Evolutionary conservation across 306 rosid species (phyloP).

Genomic region (Sechiopsis laciniata): DNA sequence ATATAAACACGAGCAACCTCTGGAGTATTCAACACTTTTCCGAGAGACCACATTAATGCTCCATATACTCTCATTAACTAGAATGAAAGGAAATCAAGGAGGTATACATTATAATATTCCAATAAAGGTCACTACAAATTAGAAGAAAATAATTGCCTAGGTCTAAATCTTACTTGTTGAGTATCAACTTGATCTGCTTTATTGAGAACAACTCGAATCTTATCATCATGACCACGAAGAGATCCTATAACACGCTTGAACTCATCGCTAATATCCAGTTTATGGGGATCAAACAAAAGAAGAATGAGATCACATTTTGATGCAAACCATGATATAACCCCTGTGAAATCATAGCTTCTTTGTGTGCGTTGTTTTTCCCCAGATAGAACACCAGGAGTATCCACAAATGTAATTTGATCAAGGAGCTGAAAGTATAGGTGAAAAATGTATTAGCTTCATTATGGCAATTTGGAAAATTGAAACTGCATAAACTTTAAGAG

Average conservation of each 20-base stretch:
- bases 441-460: conserved; percentile 13
- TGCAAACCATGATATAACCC: conserved; percentile 96
- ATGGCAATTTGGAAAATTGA: neutral
- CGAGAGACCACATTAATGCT: conserved; percentile 97
- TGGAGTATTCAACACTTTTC: conserved; percentile 80
- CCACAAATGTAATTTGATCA: conserved; percentile 76
- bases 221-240: conserved; percentile 82
- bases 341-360: conserved; percentile 90
- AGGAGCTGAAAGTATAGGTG: conserved; percentile 41
- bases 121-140: neutral
- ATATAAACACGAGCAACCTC: conserved; percentile 87
- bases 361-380: conserved; percentile 97
- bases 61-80: conserved; percentile 99
- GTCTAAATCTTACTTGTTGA: conserved; percentile 58
- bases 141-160: neutral
- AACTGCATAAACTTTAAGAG: neutral
- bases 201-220: conserved; percentile 88
- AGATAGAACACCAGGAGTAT: conserved; percentile 94
- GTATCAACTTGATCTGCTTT: conserved; percentile 97
- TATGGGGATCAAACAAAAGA: conserved; percentile 87
- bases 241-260: conserved; percentile 81
- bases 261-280: conserved; percentile 89
- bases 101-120: neutral
- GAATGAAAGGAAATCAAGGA: conserved; percentile 5
- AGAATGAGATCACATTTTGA: conserved; percentile 92